Evolutionary conservation across 768 basidiomycete species (phyloP).

Genomic region (Boletellus emodensis): DNA sequence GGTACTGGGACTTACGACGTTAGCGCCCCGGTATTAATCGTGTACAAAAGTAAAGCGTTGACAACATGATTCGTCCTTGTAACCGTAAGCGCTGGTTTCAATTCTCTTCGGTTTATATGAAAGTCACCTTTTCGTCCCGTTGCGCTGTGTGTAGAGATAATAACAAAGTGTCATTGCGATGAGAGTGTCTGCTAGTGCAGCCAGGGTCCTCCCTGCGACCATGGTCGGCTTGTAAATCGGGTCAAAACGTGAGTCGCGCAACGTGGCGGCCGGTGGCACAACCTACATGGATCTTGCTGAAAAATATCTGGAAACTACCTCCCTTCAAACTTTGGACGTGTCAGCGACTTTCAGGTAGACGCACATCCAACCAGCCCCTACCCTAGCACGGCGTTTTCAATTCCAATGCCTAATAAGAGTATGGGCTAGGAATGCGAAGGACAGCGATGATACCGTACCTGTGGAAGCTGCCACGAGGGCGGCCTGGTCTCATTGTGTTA

Average conservation of each 20-base stretch:
- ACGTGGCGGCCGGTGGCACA: not conserved
- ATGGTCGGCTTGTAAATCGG: conserved; percentile 7
- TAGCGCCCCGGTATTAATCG: conserved; percentile 13
- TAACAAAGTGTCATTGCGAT: conserved; percentile 11
- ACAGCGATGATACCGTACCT: not conserved
- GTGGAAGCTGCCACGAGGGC: conserved; percentile 6
- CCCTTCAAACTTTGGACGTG: conserved; percentile 4
- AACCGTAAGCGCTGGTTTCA: not conserved
- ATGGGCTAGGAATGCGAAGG: not conserved
- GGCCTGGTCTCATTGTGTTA: not conserved
- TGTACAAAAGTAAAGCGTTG: conserved; percentile 17
- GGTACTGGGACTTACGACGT: conserved; percentile 6
- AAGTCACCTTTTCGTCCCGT: conserved; percentile 6
- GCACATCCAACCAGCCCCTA: not conserved
- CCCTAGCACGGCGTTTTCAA: conserved; percentile 3
- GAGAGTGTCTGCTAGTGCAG: conserved; percentile 3
- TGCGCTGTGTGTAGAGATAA: conserved; percentile 10
- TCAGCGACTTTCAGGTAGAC: not conserved
- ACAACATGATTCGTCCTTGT: conserved; percentile 15
- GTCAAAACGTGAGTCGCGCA: not conserved
- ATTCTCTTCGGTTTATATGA: not conserved
- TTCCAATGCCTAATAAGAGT: conserved; percentile 6
- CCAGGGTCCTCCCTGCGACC: conserved; percentile 10
- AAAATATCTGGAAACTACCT: not conserved
- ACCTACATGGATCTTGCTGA: conserved; percentile 6